phyloP scores from a whole-genome alignment of 225 moss, liverwort and hornwort species.

The Thuidium tamariscinum region DNA sequence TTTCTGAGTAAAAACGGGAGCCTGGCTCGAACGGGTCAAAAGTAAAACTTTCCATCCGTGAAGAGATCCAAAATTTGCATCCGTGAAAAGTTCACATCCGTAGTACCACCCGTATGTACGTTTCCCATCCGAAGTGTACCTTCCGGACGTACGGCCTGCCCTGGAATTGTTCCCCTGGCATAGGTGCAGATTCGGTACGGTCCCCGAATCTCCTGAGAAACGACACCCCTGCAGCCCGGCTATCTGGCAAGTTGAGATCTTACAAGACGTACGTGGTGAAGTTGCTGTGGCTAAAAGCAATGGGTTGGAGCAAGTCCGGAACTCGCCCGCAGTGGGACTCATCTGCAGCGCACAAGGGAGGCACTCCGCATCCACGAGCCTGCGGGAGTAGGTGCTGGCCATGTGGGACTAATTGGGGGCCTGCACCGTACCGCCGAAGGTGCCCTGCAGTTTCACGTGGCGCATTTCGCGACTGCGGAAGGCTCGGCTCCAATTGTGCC shows the following conservation, averaged over 20 bases:
- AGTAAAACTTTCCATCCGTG: not conserved
- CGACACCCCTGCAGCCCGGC: not conserved
- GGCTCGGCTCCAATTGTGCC: not conserved
- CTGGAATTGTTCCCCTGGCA: not conserved
- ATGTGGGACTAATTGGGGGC: not conserved
- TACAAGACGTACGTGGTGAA: too few relatives aligned
- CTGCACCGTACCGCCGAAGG: not conserved
- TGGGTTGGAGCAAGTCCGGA: not conserved
- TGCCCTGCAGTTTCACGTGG: not conserved
- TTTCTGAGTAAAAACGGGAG: not conserved
- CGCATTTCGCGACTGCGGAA: not conserved
- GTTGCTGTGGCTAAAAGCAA: not conserved
- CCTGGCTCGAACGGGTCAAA: too few relatives aligned
- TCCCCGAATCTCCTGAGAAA: not conserved
- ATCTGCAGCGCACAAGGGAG: not conserved
- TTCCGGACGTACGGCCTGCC: not conserved
- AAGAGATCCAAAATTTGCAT: not conserved
- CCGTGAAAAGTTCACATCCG: not conserved
- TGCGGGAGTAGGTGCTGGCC: not conserved
- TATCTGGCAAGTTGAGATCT: not conserved
- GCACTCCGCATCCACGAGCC: not conserved
- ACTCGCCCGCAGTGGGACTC: not conserved
- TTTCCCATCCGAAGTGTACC: not conserved
- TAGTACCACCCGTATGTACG: not conserved
- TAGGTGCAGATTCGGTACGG: not conserved